phyloP scores from a whole-genome alignment of 164 flowering plant species.

The Piper betle region DNA sequence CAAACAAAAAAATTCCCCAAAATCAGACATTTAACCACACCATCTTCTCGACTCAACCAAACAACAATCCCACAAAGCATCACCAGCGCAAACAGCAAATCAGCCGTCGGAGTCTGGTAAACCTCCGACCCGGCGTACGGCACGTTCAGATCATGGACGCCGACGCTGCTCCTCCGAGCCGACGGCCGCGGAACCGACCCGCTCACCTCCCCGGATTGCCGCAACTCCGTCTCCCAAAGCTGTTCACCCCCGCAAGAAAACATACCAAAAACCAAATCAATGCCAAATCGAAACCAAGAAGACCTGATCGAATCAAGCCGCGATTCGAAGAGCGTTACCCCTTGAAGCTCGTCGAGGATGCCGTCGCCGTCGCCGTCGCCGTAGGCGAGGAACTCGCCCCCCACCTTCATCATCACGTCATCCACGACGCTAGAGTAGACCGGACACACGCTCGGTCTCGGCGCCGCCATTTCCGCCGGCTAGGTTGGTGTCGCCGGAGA shows the following conservation, averaged over 20 bases:
- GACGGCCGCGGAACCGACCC: conserved; percentile 9
- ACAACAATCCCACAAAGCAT: neutral
- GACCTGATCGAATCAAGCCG: neutral
- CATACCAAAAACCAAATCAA: too few species aligned
- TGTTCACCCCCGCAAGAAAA: neutral
- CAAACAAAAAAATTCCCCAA: neutral
- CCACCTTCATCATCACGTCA: conserved; percentile 72
- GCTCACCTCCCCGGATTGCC: conserved; percentile 11
- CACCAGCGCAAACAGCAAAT: conserved; percentile 16
- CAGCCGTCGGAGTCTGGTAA: conserved; percentile 17
- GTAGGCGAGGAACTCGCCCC: conserved; percentile 60
- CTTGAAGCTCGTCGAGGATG: conserved; percentile 72
- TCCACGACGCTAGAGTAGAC: conserved; percentile 75
- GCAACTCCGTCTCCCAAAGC: conserved; percentile 19
- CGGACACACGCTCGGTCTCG: conserved; percentile 22
- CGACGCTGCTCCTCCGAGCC: conserved; percentile 2
- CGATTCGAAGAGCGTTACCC: conserved; percentile 20
- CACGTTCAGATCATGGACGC: conserved; percentile 13
- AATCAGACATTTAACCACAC: neutral
- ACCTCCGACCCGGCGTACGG: conserved; percentile 15
- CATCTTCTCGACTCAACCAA: neutral
- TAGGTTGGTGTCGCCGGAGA: neutral
- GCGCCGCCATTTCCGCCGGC: neutral
- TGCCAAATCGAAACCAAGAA: neutral
- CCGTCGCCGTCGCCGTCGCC: conserved; percentile 68